Base-by-base conservation (phyloP, 2,329 filamentous ascomycete genomes). In the Botryosphaeria dothidea region DNA sequence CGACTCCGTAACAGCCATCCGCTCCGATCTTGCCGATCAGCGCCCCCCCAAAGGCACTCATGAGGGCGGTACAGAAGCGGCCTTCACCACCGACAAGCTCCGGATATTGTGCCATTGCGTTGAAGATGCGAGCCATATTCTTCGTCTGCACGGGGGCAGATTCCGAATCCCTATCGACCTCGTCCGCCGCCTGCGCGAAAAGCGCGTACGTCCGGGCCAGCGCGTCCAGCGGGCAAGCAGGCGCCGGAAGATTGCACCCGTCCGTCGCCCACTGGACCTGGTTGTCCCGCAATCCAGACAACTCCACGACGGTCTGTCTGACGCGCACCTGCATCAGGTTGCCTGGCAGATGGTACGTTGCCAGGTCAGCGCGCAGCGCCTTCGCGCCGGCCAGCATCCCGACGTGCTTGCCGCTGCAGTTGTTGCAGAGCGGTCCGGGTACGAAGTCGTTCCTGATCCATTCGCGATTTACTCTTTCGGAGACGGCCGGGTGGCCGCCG, bases 371-470 rank as follows among this genome's bases (percentile, higher is more conserved):
- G 0, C 74, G 77, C 0, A 84, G 58, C 0, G 77, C 75, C 29
- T 71, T 74, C 0, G 81, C 74, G 1, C 77, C 82, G 0, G 77
- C 81, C 23, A 83, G 68, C 80, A 84, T 83, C 0, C 78, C 81
- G 3, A 73, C 78, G 67, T 84, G 81, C 45, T 84, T 84, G 1
- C 81, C 82, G 0, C 81, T 83, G 66, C 81, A 84, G 65, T 83
- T 83, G 60, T 79, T 83, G 56, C 73, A 77, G 0, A 82, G 69
- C 0, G 71, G 71, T 0, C 76, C 79, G 0, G 81, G 81, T 0
- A 65, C 69, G 49, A 77, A 79, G 1, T 73, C 80, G 0, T 61
- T 61, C 62, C 72, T 78, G 54, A 80, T 77, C 81, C 81, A 84
- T 0, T 52, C 66, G 0, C 70, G 69, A 64, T 81, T 78, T 4